Evolutionary conservation across 2,329 filamentous ascomycete genomes (phyloP), one percentile per base, ranked within the genome.

Genomic region (Shiraia bambusicola): DNA sequence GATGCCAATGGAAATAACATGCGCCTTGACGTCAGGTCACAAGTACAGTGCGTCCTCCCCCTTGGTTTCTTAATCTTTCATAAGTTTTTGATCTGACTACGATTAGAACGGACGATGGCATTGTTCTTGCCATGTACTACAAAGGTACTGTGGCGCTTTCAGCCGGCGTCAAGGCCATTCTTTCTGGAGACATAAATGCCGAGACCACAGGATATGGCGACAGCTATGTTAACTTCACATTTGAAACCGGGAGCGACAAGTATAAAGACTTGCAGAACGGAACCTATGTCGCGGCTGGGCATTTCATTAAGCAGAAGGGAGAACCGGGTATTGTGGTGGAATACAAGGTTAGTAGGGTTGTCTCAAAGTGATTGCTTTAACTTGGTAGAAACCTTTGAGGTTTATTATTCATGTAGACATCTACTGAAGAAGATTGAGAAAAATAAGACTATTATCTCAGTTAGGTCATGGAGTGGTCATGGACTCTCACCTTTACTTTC

Each of bases 91-190:
- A n/a, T 8, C 9, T 34, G 9, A 33, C 15, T n/a, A 2, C 10
- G 6, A 16, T 9, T 14, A 54, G 56, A 27, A 62, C 50, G 22
- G 28, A 43, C 3, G 57, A 58, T 19, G 50, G 47, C 22, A 54
- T 56, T 10, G 32, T 64, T 15, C 34, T 65, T 3, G 61, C 60
- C 7, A 65, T 65, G 61, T 65, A 61, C 38, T 65, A 64, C 45
- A 60, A 62, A 43, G 61, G 61, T 24, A 58, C 48, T 6, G 60
- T 65, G 4, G 51, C 40, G 15, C 44, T 64, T 3, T 61, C 58
- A 3, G 33, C 35, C 2, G 54, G 51, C 12, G 56, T 65, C 12
- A 49, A 52, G 35, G 58, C 56, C 3, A 34, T 64, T 15, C 40
- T 65, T 8, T 41, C 47, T 19, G 52, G 52, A 9, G 28, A 34